A percentile compares a stretch with the other conserved stretches of the same genome.
phyloP scores from a whole-genome alignment of 176 grass and related monocot genomes.

The Bothriochloa decipiens region DNA sequence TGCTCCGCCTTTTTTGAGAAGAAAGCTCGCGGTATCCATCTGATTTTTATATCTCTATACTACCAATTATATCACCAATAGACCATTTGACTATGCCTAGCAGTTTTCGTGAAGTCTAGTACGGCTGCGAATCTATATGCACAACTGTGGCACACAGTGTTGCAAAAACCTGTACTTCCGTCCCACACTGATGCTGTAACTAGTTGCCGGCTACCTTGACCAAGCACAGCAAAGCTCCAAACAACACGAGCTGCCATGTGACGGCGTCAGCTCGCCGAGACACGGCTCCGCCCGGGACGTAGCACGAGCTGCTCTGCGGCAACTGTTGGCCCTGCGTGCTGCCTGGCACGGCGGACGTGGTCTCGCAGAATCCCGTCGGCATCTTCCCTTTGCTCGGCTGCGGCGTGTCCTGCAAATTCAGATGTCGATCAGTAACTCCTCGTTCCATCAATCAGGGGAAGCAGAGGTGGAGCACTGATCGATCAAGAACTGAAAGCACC shows the following conservation, averaged over 20 bases:
- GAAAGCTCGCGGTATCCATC: background rate
- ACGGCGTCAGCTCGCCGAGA: background rate
- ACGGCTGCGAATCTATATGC: constrained; percentile 3
- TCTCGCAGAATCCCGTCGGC: constrained; percentile 45
- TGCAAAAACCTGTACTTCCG: background rate
- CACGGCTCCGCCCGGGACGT: constrained; percentile 38
- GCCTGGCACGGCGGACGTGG: constrained; percentile 45
- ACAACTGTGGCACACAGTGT: background rate
- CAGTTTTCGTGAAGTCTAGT: background rate
- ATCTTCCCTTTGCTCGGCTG: constrained; percentile 16
- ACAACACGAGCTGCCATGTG: constrained; percentile 22
- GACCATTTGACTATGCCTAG: background rate
- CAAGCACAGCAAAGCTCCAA: constrained; percentile 32
- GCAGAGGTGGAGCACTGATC: background rate
- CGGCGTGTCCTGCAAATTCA: constrained; percentile 18
- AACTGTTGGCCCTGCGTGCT: constrained; percentile 38
- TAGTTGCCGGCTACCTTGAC: constrained; percentile 10
- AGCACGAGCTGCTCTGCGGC: constrained; percentile 43
- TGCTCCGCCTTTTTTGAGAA: background rate
- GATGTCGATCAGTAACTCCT: background rate
- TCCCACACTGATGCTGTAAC: background rate
- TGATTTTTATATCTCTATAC: background rate
- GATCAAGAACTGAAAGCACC: constrained; percentile 17
- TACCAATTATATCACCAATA: constrained; percentile 6
- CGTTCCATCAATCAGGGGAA: background rate